Percentiles rank a stretch among this genome's conserved stretches.
phyloP scores from a whole-genome alignment of 108 stramenopile genomes.

The Seminavis robusta region DNA sequence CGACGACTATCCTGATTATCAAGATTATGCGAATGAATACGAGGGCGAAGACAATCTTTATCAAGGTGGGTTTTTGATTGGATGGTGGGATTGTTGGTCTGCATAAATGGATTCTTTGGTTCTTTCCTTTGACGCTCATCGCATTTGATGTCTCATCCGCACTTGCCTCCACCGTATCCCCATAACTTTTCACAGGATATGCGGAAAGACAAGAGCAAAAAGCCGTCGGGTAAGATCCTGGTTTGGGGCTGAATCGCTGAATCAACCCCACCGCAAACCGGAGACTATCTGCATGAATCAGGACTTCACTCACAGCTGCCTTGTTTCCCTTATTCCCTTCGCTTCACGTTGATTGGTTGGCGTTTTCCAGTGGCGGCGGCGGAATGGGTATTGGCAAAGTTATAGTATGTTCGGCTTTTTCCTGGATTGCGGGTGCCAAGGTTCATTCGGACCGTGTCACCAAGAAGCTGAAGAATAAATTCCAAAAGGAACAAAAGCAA shows the following conservation, averaged over 20 bases:
- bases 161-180: too few relatives aligned
- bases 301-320: background rate
- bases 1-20: constrained; percentile 61
- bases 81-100: background rate
- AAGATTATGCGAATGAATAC: constrained; percentile 67
- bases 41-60: constrained; percentile 69
- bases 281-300: background rate
- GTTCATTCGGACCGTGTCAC: constrained; percentile 63
- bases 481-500: constrained; percentile 80
- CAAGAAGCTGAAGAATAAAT: constrained; percentile 71
- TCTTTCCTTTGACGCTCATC: background rate
- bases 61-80: constrained; percentile 24
- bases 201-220: too few relatives aligned
- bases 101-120: background rate
- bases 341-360: background rate
- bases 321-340: background rate
- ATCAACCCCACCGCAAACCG: too few relatives aligned
- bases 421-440: constrained; percentile 69
- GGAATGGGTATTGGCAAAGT: constrained; percentile 53
- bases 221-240: too few relatives aligned
- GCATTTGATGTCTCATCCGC: background rate
- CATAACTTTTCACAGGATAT: too few relatives aligned
- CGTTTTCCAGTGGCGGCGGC: too few relatives aligned
- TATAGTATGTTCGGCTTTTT: constrained; percentile 37
- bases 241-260: too few relatives aligned